A percentile compares a stretch with the other conserved stretches of the same genome.
Conservation (phyloP, 257 asterid genomes). For the Cordia subcordata region DNA sequence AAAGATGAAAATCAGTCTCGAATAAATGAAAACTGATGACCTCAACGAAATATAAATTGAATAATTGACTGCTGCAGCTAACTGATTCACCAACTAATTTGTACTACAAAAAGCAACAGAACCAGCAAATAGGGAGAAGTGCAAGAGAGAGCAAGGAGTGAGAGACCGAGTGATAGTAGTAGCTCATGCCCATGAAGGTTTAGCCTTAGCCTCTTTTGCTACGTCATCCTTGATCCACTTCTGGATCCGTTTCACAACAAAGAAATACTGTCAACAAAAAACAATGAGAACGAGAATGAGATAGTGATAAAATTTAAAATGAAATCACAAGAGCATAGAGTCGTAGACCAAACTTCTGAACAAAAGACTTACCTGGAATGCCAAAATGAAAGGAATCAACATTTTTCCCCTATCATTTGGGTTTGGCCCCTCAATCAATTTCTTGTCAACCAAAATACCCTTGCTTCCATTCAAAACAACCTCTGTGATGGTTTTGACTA, state of each 20-base stretch:
- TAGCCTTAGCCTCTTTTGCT: slow-evolving; percentile 35
- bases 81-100: slow-evolving; percentile 12
- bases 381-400: slow-evolving; percentile 68
- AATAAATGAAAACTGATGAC: no score
- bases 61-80: slow-evolving; percentile 29
- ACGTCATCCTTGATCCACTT: slow-evolving; percentile 54
- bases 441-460: slow-evolving; percentile 66
- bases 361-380: slow-evolving; percentile 62
- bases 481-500: slow-evolving; percentile 61
- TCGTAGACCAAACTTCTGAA: no score
- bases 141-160: neutral
- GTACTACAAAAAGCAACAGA: slow-evolving; percentile 4
- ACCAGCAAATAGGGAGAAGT: neutral
- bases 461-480: slow-evolving; percentile 56
- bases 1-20: no score
- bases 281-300: neutral
- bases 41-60: neutral
- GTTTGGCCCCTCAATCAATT: slow-evolving; percentile 88
- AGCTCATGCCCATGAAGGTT: slow-evolving; percentile 53
- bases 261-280: slow-evolving; percentile 48
- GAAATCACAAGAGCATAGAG: neutral
- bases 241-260: slow-evolving; percentile 63
- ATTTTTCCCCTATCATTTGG: slow-evolving; percentile 71
- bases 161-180: neutral
- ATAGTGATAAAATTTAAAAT: neutral